phyloP scores from a whole-genome alignment of 2,329 filamentous ascomycete species.

The Neonectria coccinea region DNA sequence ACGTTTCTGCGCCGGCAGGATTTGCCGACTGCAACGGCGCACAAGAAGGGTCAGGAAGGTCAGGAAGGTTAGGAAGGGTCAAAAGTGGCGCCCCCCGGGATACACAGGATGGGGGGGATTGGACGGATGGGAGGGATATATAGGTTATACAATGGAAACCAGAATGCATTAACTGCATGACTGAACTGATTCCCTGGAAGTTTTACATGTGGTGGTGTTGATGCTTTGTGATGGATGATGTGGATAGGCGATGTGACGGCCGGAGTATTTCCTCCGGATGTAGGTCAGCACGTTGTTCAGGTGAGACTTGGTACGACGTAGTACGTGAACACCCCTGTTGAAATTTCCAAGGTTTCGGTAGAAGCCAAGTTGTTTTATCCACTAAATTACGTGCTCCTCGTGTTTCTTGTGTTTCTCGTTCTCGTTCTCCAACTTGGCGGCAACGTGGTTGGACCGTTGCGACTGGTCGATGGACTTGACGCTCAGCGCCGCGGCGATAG shows the following conservation, averaged over 20 bases:
- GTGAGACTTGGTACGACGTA: background rate
- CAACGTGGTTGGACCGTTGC: slow-evolving; percentile 27
- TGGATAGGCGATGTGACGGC: no score
- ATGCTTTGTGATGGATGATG: no score
- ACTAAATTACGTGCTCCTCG: background rate
- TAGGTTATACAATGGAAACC: slow-evolving; percentile 44
- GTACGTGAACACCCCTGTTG: no score
- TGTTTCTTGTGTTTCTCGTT: background rate
- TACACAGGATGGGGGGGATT: slow-evolving; percentile 37
- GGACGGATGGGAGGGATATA: slow-evolving; percentile 34
- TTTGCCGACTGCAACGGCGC: slow-evolving; percentile 22
- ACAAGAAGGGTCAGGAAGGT: slow-evolving; percentile 25
- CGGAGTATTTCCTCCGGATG: background rate
- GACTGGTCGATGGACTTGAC: slow-evolving; percentile 34
- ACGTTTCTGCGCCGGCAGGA: slow-evolving; percentile 22
- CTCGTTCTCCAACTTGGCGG: slow-evolving; percentile 31
- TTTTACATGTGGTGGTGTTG: background rate
- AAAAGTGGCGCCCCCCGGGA: slow-evolving; percentile 41
- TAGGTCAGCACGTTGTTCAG: background rate
- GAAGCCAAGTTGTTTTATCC: no score
- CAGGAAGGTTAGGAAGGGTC: slow-evolving; percentile 24
- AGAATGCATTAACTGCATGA: slow-evolving; percentile 46
- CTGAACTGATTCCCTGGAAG: slow-evolving; percentile 17
- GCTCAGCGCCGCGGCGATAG: slow-evolving; percentile 48
- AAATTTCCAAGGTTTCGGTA: no score